These are phyloP conservation scores for Zopfochytrium polystomum DNA, from an alignment of 371 early-diverging fungal species.

Conservation along the genomic window DNA sequence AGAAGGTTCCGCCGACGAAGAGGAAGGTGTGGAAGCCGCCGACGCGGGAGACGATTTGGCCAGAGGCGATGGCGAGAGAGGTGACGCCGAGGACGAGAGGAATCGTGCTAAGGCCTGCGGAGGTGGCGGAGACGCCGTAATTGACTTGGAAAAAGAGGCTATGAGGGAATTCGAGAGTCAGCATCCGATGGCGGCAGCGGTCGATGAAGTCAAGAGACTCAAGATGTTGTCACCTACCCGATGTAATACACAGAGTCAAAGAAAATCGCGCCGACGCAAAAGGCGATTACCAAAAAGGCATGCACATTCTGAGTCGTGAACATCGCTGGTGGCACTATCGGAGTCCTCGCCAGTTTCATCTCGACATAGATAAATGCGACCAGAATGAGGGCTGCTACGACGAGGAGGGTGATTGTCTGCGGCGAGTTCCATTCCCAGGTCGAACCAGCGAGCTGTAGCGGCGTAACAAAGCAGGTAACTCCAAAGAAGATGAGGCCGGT, in stretches of 20 bases:
- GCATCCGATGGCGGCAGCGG: too few species aligned
- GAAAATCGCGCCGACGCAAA: slow-evolving; percentile 53
- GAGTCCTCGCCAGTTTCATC: slow-evolving; percentile 31
- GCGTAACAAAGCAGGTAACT: slow-evolving; percentile 32
- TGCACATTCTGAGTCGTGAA: slow-evolving; percentile 31
- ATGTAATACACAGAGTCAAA: slow-evolving; percentile 55
- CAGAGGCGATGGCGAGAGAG: slow-evolving; percentile 11
- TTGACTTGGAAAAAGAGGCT: slow-evolving; percentile 19
- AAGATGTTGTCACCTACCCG: too few species aligned
- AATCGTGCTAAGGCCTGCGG: slow-evolving; percentile 58
- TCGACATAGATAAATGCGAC: slow-evolving; percentile 34
- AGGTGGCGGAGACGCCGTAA: slow-evolving; percentile 43
- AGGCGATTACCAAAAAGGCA: slow-evolving; percentile 46
- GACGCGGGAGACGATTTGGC: slow-evolving; percentile 16
- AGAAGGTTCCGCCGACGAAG: slow-evolving; percentile 48
- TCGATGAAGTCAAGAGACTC: too few species aligned
- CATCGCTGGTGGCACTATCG: slow-evolving; percentile 35
- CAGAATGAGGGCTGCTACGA: slow-evolving; percentile 14
- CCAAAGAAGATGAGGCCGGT: slow-evolving; percentile 19
- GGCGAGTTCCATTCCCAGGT: slow-evolving; percentile 40
- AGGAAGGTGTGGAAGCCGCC: slow-evolving; percentile 52
- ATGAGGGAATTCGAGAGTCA: too few species aligned
- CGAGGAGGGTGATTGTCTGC: slow-evolving; percentile 33
- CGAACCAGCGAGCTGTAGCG: slow-evolving; percentile 39
- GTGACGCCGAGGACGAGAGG: slow-evolving; percentile 54